Percentiles rank a stretch among this genome's conserved stretches.
phyloP scores from a whole-genome alignment of 805 yeast genomes.

The Pichia cephalocereana region DNA sequence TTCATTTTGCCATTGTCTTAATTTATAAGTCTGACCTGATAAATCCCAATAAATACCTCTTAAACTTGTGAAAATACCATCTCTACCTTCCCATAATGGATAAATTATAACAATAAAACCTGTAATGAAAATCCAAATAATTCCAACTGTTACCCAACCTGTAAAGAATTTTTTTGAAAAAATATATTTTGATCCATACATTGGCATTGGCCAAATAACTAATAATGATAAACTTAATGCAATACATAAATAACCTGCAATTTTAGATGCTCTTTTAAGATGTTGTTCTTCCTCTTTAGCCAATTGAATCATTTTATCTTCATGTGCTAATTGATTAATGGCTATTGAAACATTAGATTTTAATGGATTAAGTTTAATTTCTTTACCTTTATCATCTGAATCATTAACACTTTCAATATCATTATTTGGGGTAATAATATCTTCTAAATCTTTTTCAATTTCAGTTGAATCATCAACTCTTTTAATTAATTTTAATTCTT shows the following conservation, averaged over 20 bases:
- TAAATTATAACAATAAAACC: conserved; percentile 53
- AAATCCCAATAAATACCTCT: conserved; percentile 85
- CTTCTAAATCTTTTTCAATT: conserved; percentile 27
- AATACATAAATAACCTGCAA: conserved; percentile 52
- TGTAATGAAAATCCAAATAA: conserved; percentile 72
- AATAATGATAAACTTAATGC: conserved; percentile 54
- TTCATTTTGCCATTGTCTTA: conserved; percentile 63
- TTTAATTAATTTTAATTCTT: conserved; percentile 45
- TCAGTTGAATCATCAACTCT: conserved; percentile 70
- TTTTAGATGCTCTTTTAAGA: conserved; percentile 48
- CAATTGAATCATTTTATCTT: conserved; percentile 7
- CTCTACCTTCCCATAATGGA: conserved; percentile 70
- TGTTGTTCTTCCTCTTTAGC: conserved; percentile 42
- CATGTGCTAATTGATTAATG: conserved; percentile 16
- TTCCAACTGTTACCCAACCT: conserved; percentile 79
- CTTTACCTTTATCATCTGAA: conserved; percentile 14
- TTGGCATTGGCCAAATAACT: conserved; percentile 89
- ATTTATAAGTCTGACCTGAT: conserved; percentile 64
- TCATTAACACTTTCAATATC: conserved; percentile 19
- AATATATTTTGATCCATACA: conserved; percentile 74
- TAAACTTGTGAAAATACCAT: conserved; percentile 50
- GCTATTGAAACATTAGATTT: conserved; percentile 24
- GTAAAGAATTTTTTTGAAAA: conserved; percentile 73
- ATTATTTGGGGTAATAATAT: conserved; percentile 5
- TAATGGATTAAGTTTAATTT: conserved; percentile 17